Evolutionary conservation across 306 rosid species (phyloP), one percentile per base, ranked within the genome.

Genomic region (Trifolium repens): DNA sequence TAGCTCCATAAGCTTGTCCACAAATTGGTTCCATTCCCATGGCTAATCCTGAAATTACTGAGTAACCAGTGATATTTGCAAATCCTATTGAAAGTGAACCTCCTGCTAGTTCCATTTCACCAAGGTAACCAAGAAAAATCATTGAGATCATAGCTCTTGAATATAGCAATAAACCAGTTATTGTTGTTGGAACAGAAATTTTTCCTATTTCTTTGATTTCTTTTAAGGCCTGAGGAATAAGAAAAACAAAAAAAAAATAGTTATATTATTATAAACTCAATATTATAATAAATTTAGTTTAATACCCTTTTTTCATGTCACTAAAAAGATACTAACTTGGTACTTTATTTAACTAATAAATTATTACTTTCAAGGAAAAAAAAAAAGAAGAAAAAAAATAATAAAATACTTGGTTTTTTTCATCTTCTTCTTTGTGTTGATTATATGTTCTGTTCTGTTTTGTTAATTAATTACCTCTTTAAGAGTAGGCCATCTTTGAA

Each of bases 21-120:
- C 99, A 96, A 74, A 96, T 96, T 44, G 99, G 98, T 68, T 96
- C 99, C 99, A 96, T 96, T 22, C 99, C 99, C 99, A 96, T 92
- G 75, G 99, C 98, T 35, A 96, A 81, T 0, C 99, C 99, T 13
- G 99, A 96, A 70, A 96, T 91, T 5, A 96, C 92, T 64, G 99
- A 96, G 93, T 96, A 96, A 53, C 99, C 99, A n/a, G 98, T 96
- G 89, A 96, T 96, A 83, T 96, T 96, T 34, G 99, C 99, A 54
- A 96, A 90, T 3, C 99, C 98, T 30, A 96, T 92, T 0, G 98
- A 85, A 46, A 96, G 99, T 8, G 99, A 92, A 3, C 99, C 99
- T 13, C 92, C 99, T 1, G 99, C 98, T 2, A 96, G 96, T 59
- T 96, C 93, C 69, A 89, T 90, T 79, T 96, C 99, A 0, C 99